phyloP scores from a whole-genome alignment of 768 basidiomycete genomes.

The Coprinellus micaceus region DNA sequence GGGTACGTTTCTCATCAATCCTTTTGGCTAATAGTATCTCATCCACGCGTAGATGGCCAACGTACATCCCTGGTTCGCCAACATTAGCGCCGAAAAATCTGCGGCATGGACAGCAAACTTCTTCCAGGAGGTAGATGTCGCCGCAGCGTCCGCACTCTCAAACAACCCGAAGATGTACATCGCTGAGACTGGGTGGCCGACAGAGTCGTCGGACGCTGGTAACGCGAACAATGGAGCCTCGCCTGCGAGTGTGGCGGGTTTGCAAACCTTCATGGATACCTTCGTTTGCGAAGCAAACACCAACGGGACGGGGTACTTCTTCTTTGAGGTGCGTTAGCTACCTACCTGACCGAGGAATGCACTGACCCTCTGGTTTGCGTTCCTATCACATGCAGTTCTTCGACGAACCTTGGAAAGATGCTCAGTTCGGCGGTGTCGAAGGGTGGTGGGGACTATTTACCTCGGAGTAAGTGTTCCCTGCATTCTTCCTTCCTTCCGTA shows the following conservation, averaged over 20 bases:
- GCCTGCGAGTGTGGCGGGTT: conserved; percentile 51
- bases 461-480: conserved; percentile 30
- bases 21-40: no score
- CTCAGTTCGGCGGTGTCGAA: conserved; percentile 76
- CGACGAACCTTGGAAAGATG: conserved; percentile 82
- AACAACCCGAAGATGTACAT: conserved; percentile 85
- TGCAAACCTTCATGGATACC: conserved; percentile 81
- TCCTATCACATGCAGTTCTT: no score
- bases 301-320: conserved; percentile 85
- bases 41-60: conserved; percentile 64
- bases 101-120: conserved; percentile 82
- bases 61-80: conserved; percentile 94
- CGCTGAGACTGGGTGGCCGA: conserved; percentile 85
- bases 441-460: conserved; percentile 50
- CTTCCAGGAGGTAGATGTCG: conserved; percentile 67
- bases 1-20: conserved; percentile 38
- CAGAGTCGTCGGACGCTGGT: conserved; percentile 54
- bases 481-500: neutral
- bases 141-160: conserved; percentile 46
- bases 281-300: conserved; percentile 86
- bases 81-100: conserved; percentile 58
- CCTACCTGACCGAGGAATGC: no score
- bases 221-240: conserved; percentile 69
- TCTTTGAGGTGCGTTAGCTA: conserved; percentile 60
- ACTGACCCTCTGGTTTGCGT: no score